Conservation (phyloP, 805 yeast genomes). For the Saccharomyces cerevisiae region DNA sequence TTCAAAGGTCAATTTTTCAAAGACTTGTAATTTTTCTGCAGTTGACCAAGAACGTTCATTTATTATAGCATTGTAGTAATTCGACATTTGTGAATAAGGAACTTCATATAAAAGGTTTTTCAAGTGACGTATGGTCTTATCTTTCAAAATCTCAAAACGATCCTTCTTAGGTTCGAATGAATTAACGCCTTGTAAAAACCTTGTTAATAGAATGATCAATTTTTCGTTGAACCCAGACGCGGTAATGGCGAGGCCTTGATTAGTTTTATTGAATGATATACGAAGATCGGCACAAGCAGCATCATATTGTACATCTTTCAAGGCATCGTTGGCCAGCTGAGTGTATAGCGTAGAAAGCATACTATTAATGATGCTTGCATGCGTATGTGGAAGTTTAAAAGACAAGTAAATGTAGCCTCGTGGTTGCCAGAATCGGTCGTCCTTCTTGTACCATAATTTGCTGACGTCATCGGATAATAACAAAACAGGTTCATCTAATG, state of each 20-base stretch:
- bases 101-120: constrained; percentile 62
- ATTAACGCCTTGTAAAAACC: constrained; percentile 48
- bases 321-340: constrained; percentile 65
- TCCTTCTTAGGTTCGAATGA: constrained; percentile 43
- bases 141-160: constrained; percentile 61
- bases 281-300: constrained; percentile 76
- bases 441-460: constrained; percentile 82
- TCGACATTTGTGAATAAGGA: constrained; percentile 73
- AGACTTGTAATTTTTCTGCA: constrained; percentile 49
- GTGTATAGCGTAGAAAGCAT: constrained; percentile 54
- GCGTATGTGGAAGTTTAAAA: constrained; percentile 57
- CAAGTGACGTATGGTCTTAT: constrained; percentile 51
- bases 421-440: constrained; percentile 83
- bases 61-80: constrained; percentile 52
- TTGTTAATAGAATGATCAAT: constrained; percentile 50
- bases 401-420: constrained; percentile 63
- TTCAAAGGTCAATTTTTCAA: constrained; percentile 39
- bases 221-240: constrained; percentile 82
- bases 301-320: constrained; percentile 66
- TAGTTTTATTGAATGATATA: constrained; percentile 47
- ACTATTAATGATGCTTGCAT: constrained; percentile 48
- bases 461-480: constrained; percentile 38
- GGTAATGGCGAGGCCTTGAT: constrained; percentile 63
- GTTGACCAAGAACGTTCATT: constrained; percentile 64
- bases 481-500: constrained; percentile 53